Conservation (phyloP, 495 filamentous ascomycete species). For the Podospora comata region DNA sequence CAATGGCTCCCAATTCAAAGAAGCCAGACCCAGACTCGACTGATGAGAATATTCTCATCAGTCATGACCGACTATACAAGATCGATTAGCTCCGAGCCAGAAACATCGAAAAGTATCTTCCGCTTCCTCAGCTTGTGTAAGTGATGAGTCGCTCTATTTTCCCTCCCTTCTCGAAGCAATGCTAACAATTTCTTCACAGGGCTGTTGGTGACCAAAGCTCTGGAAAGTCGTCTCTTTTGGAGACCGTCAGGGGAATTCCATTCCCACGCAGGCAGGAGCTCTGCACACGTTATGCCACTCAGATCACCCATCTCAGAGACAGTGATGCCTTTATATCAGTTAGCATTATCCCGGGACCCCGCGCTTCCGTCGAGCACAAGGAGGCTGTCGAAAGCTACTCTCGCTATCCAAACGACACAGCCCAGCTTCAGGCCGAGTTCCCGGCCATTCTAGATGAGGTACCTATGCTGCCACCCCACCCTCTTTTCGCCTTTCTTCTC, state of each 20-base stretch:
- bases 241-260: conserved; percentile 50
- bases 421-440: conserved; percentile 25
- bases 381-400: conserved; percentile 20
- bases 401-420: conserved; percentile 12
- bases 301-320: conserved; percentile 54
- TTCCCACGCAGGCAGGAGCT: conserved; percentile 52
- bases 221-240: conserved; percentile 53
- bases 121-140: neutral
- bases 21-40: neutral
- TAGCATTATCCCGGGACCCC: conserved; percentile 44
- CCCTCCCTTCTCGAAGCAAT: neutral
- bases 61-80: neutral
- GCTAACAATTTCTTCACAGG: conserved; percentile 33
- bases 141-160: neutral
- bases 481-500: neutral
- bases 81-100: neutral
- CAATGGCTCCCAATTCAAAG: neutral
- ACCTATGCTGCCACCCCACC: neutral
- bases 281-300: conserved; percentile 58
- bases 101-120: conserved; percentile 3
- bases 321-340: conserved; percentile 33
- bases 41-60: neutral
- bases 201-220: conserved; percentile 49
- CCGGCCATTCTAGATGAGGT: conserved; percentile 29
- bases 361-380: conserved; percentile 12